Evolutionary conservation across 306 rosid genomes (phyloP), one percentile per base, ranked within the genome.

Genomic region (Quercus mongolica): DNA sequence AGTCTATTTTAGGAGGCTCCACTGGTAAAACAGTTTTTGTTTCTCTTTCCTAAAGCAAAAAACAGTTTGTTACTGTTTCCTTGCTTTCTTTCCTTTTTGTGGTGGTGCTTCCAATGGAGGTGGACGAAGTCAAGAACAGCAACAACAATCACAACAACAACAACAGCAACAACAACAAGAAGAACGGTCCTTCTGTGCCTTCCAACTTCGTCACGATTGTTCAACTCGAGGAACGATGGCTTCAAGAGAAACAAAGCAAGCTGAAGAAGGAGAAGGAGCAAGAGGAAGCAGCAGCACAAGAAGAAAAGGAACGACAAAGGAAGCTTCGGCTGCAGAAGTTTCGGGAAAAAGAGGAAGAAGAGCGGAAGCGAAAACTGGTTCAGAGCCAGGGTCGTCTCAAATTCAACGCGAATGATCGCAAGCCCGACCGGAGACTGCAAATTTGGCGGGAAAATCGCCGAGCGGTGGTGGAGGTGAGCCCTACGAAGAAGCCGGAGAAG

Each of bases 211-310:
- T 93, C 78, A 85, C 87, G 51, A 55, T 91, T 49, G 74, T 41
- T 70, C 84, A 88, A 0, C 98, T 93, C 69, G 84, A 82, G 19
- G 86, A 88, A 70, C 90, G 87, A 2, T 88, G 92, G 93, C 84
- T 88, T 59, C 31, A 78, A n/a, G 85, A 86, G 56, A 68, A 88
- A 14, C 81, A 83, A 19, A 56, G 15, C 12, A 26, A 64, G 4
- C 78, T 12, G 64, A 80, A 46, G 64, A 80, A 46, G 64, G 75
- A 75, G 71, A 25, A 69, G 70, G 75, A 81, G 28, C 64, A 23
- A 12, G 72, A 38, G 15, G 69, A 46, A 38, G 52, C 28, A 30
- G 35, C 76, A 20, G 69, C 41, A 6, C 41, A 74, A 21, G 6
- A 54, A 3, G 49, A 56, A 3, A 73, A 33, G 17, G 20, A 4